Percentiles rank a stretch among this genome's conserved stretches.
phyloP scores from a whole-genome alignment of 306 rosid species.

The Benincasa hispida region DNA sequence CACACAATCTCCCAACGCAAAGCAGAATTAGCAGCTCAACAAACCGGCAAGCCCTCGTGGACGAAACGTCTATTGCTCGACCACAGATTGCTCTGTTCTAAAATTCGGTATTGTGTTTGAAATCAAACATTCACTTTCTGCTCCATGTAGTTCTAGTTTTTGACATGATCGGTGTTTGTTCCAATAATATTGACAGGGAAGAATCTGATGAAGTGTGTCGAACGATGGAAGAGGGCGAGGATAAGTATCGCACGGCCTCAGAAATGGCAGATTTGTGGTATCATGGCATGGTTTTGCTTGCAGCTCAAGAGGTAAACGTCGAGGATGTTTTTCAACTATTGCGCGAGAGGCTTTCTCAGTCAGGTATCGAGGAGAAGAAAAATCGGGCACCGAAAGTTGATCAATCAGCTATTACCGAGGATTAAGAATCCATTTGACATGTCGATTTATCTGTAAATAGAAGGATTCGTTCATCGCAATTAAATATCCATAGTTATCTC shows the following conservation, averaged over 20 bases:
- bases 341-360: slow-evolving; percentile 66
- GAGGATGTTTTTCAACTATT: slow-evolving; percentile 75
- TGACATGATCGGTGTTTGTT: background rate
- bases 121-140: background rate
- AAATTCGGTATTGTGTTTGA: slow-evolving; percentile 38
- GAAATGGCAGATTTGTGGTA: slow-evolving; percentile 83
- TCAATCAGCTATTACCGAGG: background rate
- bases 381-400: slow-evolving; percentile 4
- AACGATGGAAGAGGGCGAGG: slow-evolving; percentile 64
- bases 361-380: slow-evolving; percentile 73
- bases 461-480: too few relatives aligned
- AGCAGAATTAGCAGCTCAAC: slow-evolving; percentile 35
- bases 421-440: too few relatives aligned
- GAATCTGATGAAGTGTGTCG: slow-evolving; percentile 73
- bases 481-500: too few relatives aligned
- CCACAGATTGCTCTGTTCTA: slow-evolving; percentile 57
- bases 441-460: too few relatives aligned
- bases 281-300: slow-evolving; percentile 68
- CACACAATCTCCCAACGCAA: slow-evolving; percentile 56
- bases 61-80: slow-evolving; percentile 53
- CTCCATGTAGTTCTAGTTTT: background rate
- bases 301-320: slow-evolving; percentile 48
- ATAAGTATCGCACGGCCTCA: slow-evolving; percentile 50
- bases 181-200: slow-evolving; percentile 32
- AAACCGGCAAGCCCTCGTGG: slow-evolving; percentile 61